Evolutionary conservation across 2,329 filamentous ascomycete species (phyloP).

Genomic region (Phoma sp.): DNA sequence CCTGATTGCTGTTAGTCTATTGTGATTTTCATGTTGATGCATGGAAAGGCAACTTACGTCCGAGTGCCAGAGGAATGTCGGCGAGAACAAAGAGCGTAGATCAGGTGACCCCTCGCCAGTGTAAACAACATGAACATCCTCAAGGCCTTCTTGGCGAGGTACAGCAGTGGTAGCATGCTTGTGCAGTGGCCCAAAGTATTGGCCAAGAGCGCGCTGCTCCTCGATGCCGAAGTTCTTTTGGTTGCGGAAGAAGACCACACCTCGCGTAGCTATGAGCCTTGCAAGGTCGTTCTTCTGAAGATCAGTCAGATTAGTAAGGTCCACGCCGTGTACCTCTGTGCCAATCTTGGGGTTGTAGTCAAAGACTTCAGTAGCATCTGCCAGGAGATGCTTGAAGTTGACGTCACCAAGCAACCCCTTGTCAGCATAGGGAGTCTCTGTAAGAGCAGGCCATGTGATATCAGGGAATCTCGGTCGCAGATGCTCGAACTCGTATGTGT

Average conservation of each 20-base stretch:
- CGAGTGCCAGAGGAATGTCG: constrained; percentile 62
- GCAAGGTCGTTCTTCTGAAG: constrained; percentile 62
- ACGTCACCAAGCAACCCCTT: constrained; percentile 62
- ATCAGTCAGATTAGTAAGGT: constrained; percentile 58
- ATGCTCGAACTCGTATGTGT: constrained; percentile 59
- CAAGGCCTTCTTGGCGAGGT: constrained; percentile 56
- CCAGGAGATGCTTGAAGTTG: constrained; percentile 60
- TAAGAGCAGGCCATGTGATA: constrained; percentile 58
- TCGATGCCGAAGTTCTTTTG: constrained; percentile 62
- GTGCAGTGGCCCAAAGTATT: constrained; percentile 61
- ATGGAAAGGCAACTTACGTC: constrained; percentile 51
- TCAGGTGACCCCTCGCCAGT: constrained; percentile 60
- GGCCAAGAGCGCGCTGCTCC: constrained; percentile 58
- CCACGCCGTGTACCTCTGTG: constrained; percentile 59
- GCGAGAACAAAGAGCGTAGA: constrained; percentile 61
- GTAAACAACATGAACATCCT: constrained; percentile 64
- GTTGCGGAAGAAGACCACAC: constrained; percentile 64
- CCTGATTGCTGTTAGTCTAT: constrained; percentile 40
- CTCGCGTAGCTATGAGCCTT: constrained; percentile 59
- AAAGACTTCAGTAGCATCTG: constrained; percentile 60
- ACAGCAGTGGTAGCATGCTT: constrained; percentile 63
- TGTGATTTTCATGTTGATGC: background rate
- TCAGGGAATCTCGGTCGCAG: constrained; percentile 61
- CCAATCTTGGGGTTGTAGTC: constrained; percentile 64
- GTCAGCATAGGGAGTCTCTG: constrained; percentile 58